These are phyloP conservation scores for Iberis pinnata DNA, from an alignment of 345 rosid species.

Conservation along the genomic window DNA sequence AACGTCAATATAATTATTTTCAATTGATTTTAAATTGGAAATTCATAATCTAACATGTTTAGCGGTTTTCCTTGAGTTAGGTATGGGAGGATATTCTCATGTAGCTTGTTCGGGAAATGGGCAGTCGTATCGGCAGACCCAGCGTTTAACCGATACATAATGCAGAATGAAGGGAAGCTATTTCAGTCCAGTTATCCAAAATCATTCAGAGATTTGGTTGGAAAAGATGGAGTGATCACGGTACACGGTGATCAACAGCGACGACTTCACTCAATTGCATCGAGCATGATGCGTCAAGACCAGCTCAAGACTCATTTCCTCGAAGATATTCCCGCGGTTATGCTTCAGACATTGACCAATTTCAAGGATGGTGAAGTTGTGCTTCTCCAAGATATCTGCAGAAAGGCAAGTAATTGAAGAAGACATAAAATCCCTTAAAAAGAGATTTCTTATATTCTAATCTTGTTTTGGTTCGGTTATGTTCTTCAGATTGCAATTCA, in stretches of 20 bases:
- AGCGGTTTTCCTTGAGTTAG: constrained; percentile 23
- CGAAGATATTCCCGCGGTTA: constrained; percentile 49
- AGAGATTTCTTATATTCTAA: constrained; percentile 3
- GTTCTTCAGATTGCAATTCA: constrained; percentile 61
- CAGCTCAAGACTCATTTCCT: constrained; percentile 64
- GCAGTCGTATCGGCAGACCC: constrained; percentile 78
- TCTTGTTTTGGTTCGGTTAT: constrained; percentile 2
- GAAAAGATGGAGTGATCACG: constrained; percentile 74
- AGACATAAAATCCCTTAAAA: background rate
- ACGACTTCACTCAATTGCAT: constrained; percentile 70
- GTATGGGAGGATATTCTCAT: constrained; percentile 70
- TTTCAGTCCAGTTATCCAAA: constrained; percentile 85
- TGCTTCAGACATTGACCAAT: constrained; percentile 39
- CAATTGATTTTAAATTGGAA: too few species aligned
- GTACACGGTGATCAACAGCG: constrained; percentile 73
- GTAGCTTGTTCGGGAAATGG: constrained; percentile 69
- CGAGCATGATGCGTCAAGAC: constrained; percentile 68
- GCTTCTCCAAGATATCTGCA: constrained; percentile 69
- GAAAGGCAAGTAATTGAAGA: constrained; percentile 47
- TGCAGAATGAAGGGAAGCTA: constrained; percentile 75
- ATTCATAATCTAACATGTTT: background rate
- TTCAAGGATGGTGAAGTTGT: constrained; percentile 45
- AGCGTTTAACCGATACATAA: constrained; percentile 52
- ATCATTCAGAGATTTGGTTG: constrained; percentile 77
- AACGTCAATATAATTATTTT: too few species aligned